phyloP scores from a whole-genome alignment of 306 rosid genomes.

The Senna tora region DNA sequence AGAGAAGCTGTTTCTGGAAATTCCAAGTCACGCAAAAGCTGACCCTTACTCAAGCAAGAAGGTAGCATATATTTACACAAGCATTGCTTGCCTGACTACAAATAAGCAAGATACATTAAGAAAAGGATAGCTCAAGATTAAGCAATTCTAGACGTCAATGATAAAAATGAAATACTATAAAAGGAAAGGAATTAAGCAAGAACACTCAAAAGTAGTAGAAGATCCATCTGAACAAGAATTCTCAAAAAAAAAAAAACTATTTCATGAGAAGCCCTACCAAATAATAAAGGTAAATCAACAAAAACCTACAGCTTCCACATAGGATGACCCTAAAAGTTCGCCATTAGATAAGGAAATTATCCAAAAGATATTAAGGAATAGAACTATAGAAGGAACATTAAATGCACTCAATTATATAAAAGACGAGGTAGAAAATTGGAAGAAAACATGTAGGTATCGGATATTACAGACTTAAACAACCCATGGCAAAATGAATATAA shows the following conservation, averaged over 20 bases:
- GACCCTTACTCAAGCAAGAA: conserved; percentile 63
- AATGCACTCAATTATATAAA: conserved; percentile 20
- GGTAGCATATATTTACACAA: conserved; percentile 82
- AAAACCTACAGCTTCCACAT: not conserved
- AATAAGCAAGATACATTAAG: conserved; percentile 30
- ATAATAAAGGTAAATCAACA: conserved; percentile 16
- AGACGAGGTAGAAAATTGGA: conserved; percentile 23
- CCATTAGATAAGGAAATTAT: conserved; percentile 10
- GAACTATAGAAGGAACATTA: not conserved
- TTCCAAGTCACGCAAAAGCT: conserved; percentile 53
- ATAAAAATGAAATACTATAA: conserved; percentile 24
- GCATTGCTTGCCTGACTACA: conserved; percentile 96
- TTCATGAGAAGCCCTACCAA: conserved; percentile 28
- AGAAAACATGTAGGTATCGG: conserved; percentile 2
- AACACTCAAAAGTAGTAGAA: conserved; percentile 3
- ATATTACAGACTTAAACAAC: conserved; percentile 10
- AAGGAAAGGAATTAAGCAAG: not conserved
- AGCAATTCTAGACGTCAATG: conserved; percentile 31
- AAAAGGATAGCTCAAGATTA: conserved; percentile 31
- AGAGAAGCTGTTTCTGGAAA: conserved; percentile 65
- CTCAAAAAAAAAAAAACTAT: not conserved
- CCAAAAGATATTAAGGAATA: conserved; percentile 9
- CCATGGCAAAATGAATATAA: conserved; percentile 2
- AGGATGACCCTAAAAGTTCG: not conserved
- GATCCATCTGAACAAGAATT: conserved; percentile 5